Evolutionary conservation across 441 rosid genomes (phyloP), one percentile per base, ranked within the genome.

Genomic region (Cnidoscolus chayamansa): DNA sequence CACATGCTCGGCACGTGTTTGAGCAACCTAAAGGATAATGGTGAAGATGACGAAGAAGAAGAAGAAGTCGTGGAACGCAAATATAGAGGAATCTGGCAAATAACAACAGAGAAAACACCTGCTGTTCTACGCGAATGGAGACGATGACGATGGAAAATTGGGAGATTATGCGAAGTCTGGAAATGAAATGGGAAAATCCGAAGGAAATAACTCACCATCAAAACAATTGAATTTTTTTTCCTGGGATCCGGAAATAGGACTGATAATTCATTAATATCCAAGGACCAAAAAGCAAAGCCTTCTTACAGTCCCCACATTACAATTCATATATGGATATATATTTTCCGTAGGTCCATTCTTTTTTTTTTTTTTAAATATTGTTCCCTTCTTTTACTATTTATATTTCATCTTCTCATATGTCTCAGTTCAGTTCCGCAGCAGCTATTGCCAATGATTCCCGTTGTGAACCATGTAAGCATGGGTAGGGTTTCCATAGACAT

Each of bases 401-500:
- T 51, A 10, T 32, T 54, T 51, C 30, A 19, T 57, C 45, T 17
- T 25, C 37, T 50, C 40, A 50, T 45, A 62, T 57, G 25, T 64
- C 31, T 17, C 56, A 40, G 40, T 45, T 43, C 72, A 66, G 63
- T 47, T 56, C 76, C 40, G 45, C 53, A 13, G 6, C 53, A n/a
- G 79, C 54, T 85, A 86, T 89, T 86, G 93, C 92, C 90, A 86
- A 81, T 89, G 82, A 74, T 88, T 89, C 70, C 88, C 90, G 51
- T 85, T 81, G 60, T 82, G 87, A 76, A 85, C 75, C 59, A 86
- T 87, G 81, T 81, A 87, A 56, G 75, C 71, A 48, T 77, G 83
- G 50, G 80, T 56, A 66, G 83, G 85, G 74, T 71, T 85, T 72
- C 84, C 85, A 72, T 77, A 81, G 80, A 74, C 79, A 65, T 81